A percentile compares a stretch with the other conserved stretches of the same genome.
phyloP scores from a whole-genome alignment of 2,329 filamentous ascomycete genomes.

The Pseudopyrenochaeta lycopersici region DNA sequence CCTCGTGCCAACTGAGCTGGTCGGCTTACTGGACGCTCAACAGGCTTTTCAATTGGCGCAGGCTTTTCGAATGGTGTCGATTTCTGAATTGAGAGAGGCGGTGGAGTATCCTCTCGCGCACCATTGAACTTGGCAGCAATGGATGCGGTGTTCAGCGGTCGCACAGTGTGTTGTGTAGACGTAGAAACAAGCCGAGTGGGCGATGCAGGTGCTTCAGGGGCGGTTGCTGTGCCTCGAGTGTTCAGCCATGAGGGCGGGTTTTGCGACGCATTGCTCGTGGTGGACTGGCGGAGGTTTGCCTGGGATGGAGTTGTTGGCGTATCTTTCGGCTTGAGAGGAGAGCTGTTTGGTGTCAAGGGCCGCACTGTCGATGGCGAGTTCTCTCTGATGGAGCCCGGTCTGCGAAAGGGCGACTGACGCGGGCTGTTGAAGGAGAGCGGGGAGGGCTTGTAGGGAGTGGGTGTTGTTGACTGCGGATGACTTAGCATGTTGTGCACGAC shows the following conservation, averaged over 20 bases:
- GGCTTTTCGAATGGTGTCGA: conserved; percentile 11
- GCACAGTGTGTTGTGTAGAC: conserved; percentile 29
- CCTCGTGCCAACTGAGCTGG: conserved; percentile 36
- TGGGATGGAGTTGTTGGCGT: conserved; percentile 38
- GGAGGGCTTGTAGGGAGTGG: conserved; percentile 51
- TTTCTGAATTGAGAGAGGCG: conserved; percentile 19
- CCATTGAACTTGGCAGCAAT: conserved; percentile 50
- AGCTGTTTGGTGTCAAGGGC: conserved; percentile 51
- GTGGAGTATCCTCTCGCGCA: conserved; percentile 42
- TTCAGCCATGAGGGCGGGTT: conserved; percentile 48
- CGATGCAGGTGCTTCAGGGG: conserved; percentile 37
- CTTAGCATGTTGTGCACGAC: background rate
- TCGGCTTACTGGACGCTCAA: conserved; percentile 21
- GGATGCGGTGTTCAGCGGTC: conserved; percentile 39
- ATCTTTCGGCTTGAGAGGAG: conserved; percentile 50
- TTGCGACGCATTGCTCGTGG: conserved; percentile 44
- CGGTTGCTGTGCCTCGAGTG: conserved; percentile 39
- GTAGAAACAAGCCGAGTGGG: conserved; percentile 32
- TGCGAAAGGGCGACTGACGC: conserved; percentile 56
- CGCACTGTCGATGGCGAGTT: conserved; percentile 51
- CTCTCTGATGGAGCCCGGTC: conserved; percentile 51
- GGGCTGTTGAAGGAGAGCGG: conserved; percentile 56
- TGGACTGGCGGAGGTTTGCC: conserved; percentile 40
- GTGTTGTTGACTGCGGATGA: conserved; percentile 40
- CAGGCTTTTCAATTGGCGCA: conserved; percentile 54